A percentile compares a stretch with the other conserved stretches of the same genome.
Evolutionary conservation across 345 rosid genomes (phyloP).

Genomic region (Gossypium turneri): DNA sequence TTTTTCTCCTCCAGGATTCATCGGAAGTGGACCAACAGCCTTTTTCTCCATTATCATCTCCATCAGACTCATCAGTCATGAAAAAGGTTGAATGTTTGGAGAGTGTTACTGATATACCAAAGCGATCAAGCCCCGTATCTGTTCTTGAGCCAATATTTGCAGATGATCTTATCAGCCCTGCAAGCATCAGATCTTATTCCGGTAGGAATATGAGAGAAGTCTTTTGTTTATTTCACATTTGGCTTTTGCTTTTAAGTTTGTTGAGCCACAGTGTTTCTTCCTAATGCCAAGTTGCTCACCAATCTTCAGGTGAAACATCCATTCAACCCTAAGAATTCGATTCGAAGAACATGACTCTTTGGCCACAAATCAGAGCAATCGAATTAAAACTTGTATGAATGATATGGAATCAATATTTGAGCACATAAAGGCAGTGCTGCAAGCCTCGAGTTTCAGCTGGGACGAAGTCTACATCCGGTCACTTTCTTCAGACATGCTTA

Average conservation of each 20-base stretch:
- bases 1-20: constrained; percentile 37
- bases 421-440: constrained; percentile 50
- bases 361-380: constrained; percentile 29
- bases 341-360: constrained; percentile 51
- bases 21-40: constrained; percentile 28
- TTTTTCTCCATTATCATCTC: constrained; percentile 43
- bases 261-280: not conserved
- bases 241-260: not conserved
- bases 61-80: constrained; percentile 33
- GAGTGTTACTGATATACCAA: constrained; percentile 36
- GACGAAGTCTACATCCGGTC: constrained; percentile 60
- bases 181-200: constrained; percentile 40
- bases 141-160: constrained; percentile 69
- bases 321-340: constrained; percentile 56
- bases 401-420: constrained; percentile 47
- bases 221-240: not conserved
- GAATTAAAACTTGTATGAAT: constrained; percentile 32
- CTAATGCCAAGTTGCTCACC: constrained; percentile 29
- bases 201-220: constrained; percentile 40
- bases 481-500: constrained; percentile 53
- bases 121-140: constrained; percentile 79
- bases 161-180: constrained; percentile 66
- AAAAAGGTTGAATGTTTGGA: constrained; percentile 47
- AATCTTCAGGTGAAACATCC: constrained; percentile 43
- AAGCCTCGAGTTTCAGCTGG: constrained; percentile 56